Percentiles rank a stretch among this genome's conserved stretches.
phyloP scores from a whole-genome alignment of 768 basidiomycete genomes.

The Clavaria fumosa region DNA sequence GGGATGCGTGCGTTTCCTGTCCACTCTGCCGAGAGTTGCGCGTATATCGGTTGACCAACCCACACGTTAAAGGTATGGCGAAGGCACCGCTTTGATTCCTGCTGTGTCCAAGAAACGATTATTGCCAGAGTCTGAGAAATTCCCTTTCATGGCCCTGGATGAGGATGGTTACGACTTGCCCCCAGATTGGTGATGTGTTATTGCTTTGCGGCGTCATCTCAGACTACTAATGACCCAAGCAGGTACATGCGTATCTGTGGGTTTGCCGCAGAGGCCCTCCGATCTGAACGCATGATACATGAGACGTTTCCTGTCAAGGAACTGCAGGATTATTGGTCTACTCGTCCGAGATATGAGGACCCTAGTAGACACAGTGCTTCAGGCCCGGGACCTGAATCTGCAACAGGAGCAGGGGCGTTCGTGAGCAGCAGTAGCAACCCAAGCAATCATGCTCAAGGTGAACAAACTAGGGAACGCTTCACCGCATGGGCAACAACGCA shows the following conservation, averaged over 20 bases:
- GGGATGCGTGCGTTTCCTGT: conserved; percentile 65
- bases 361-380: conserved; percentile 11
- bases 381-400: conserved; percentile 6
- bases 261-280: conserved; percentile 52
- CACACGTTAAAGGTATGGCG: conserved; percentile 70
- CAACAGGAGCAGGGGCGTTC: conserved; percentile 9
- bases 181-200: conserved; percentile 53
- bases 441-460: too few species aligned
- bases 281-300: conserved; percentile 43
- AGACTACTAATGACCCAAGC: conserved; percentile 3
- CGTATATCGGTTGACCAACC: conserved; percentile 5
- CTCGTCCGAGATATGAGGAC: conserved; percentile 42
- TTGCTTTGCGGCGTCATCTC: conserved; percentile 2
- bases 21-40: conserved; percentile 1
- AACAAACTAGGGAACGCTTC: conserved; percentile 21
- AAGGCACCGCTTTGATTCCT: conserved; percentile 75
- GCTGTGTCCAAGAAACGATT: conserved; percentile 40
- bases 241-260: conserved; percentile 73
- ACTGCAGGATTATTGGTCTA: conserved; percentile 59
- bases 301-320: conserved; percentile 59
- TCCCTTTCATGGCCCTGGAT: conserved; percentile 56
- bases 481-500: conserved; percentile 33
- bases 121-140: conserved; percentile 45
- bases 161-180: conserved; percentile 66
- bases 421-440: conserved; percentile 4